Conservation (phyloP, 805 yeast genomes). For the Wickerhamiella galacta region DNA sequence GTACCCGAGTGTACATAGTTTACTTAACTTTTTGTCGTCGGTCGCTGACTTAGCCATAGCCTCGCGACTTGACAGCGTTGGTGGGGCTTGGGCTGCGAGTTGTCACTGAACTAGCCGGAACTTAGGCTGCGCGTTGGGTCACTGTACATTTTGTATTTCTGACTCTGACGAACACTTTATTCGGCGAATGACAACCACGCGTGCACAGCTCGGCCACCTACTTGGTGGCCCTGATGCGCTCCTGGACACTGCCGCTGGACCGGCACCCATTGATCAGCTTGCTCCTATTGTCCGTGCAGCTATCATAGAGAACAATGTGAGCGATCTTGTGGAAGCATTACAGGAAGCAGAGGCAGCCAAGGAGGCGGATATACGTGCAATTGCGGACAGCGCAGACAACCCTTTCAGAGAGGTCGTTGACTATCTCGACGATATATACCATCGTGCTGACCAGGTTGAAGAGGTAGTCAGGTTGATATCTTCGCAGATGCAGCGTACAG, state of each 20-base stretch:
- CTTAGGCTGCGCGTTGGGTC: no score
- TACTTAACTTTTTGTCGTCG: no score
- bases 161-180: no score
- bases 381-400: conserved; percentile 45
- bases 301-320: conserved; percentile 35
- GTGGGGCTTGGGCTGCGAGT: no score
- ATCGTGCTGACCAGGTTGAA: conserved; percentile 38
- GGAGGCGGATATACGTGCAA: conserved; percentile 43
- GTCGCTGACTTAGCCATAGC: no score
- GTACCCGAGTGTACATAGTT: not conserved
- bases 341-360: conserved; percentile 39
- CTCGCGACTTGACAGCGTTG: no score
- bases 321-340: conserved; percentile 41
- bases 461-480: conserved; percentile 39
- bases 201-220: no score
- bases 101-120: no score
- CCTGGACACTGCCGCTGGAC: no score
- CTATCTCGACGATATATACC: conserved; percentile 50
- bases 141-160: no score
- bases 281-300: conserved; percentile 63
- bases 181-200: no score
- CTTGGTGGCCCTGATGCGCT: no score
- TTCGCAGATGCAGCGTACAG: conserved; percentile 42
- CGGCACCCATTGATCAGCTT: conserved; percentile 59
- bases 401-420: conserved; percentile 35